Conservation (phyloP, 192 early-diverging fungal genomes). For the Pilaira anomala region DNA sequence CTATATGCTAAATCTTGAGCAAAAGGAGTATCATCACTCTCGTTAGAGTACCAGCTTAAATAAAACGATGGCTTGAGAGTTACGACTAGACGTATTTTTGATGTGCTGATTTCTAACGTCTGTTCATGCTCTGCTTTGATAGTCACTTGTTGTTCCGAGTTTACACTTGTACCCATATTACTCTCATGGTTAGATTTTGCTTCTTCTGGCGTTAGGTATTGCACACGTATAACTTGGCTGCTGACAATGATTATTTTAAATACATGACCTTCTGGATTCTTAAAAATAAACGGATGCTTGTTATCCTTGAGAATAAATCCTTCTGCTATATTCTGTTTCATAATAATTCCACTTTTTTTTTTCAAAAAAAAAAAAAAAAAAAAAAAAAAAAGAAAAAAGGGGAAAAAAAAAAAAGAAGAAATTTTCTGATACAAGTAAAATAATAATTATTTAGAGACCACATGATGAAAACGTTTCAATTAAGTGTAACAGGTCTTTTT, state of each 20-base stretch:
- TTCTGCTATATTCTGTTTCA: slow-evolving; percentile 15
- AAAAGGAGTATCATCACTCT: slow-evolving; percentile 20
- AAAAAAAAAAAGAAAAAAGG: not conserved
- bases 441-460: not conserved
- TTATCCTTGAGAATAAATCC: not conserved
- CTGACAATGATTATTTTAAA: not conserved
- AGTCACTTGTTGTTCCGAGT: not conserved
- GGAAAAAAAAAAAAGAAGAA: not conserved
- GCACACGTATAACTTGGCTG: slow-evolving; percentile 1
- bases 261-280: slow-evolving; percentile 5
- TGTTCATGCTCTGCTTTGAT: not conserved
- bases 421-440: not conserved
- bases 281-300: not conserved
- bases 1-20: slow-evolving; percentile 50
- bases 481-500: not conserved
- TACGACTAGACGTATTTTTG: not conserved
- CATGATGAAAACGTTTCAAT: not conserved
- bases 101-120: slow-evolving; percentile 6
- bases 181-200: no score
- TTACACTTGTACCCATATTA: not conserved
- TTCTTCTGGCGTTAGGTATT: not conserved
- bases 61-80: not conserved
- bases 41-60: not conserved
- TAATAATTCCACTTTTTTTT: slow-evolving; percentile 13
- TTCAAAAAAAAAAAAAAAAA: not conserved